Base-by-base conservation (phyloP, 371 early-diverging fungal genomes). In the Paramicrosporidium saccamoebae region DNA sequence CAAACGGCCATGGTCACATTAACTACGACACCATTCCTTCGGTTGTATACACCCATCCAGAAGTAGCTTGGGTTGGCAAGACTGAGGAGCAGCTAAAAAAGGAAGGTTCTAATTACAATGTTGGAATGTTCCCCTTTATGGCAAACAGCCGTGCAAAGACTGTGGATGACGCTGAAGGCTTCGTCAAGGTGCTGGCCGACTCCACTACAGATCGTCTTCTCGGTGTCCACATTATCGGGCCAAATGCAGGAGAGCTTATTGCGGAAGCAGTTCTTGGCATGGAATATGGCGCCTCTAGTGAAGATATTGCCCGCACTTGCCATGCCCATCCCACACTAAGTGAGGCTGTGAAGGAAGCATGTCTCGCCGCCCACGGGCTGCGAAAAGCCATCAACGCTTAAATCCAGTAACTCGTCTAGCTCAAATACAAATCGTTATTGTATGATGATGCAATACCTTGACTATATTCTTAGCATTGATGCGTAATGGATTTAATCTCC, bases 231-330 rank as follows among this genome's bases (percentile, higher is more conserved):
- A 84, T 88, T 44, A 78, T 88, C 27, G 88, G 86, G 24, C 71
- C 82, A 33, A 79, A 78, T 46, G 94, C 94, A 23, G 94, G 94
- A 41, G 94, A 92, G 48, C 77, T 92, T 81, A 84, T 92, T 45
- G 79, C 74, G 30, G 92, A 92, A 51, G 88, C 78, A 36, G 81
- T 69, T 20, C 51, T 92, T 24, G 92, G 86, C 28, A 61, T 92
- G 52, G 88, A 90, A 46, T 88, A 92, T 37, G 79, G 77, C 30
- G 90, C 84, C 12, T 74, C 75, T 21, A 61, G 67, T 29, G 88
- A 88, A 51, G 88, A 92, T 42, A 60, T 92, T 41, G 92, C 78
- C 20, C 66, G 88, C 33, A 88, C 90, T 16, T 79, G 77, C 52
- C 90, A 90, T 41, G 90, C 92, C 24, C 92, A 90, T 42, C 92